Evolutionary conservation across 495 filamentous ascomycete species (phyloP).

Genomic region (Hyaloscypha variabilis): DNA sequence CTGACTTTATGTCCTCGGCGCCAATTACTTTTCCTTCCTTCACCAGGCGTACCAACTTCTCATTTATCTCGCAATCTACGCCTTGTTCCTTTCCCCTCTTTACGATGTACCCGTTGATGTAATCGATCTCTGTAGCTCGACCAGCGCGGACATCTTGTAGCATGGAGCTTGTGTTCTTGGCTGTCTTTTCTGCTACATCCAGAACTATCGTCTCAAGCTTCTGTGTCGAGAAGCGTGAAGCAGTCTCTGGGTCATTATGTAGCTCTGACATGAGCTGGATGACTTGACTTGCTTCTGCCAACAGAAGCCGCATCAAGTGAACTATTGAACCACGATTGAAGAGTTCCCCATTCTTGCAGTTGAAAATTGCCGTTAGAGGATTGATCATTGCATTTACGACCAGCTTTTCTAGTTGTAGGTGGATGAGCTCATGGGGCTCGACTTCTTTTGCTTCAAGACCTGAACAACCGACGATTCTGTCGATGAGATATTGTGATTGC

Average conservation of each 20-base stretch:
- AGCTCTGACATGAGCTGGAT: slow-evolving; percentile 38
- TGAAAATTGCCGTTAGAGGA: slow-evolving; percentile 73
- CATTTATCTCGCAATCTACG: slow-evolving; percentile 66
- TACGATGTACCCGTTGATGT: slow-evolving; percentile 84
- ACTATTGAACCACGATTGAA: slow-evolving; percentile 60
- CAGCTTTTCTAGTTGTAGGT: slow-evolving; percentile 73
- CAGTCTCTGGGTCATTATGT: slow-evolving; percentile 20
- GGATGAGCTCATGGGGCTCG: slow-evolving; percentile 48
- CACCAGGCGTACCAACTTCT: slow-evolving; percentile 42
- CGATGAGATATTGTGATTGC: slow-evolving; percentile 15
- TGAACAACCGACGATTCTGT: slow-evolving; percentile 33
- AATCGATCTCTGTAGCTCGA: slow-evolving; percentile 74
- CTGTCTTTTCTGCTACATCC: slow-evolving; percentile 61
- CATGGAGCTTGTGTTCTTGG: slow-evolving; percentile 77
- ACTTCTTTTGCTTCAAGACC: slow-evolving; percentile 47
- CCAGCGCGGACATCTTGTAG: slow-evolving; percentile 69
- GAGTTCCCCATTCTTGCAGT: slow-evolving; percentile 73
- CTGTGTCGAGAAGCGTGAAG: slow-evolving; percentile 56
- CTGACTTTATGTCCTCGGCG: slow-evolving; percentile 5
- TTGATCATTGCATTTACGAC: slow-evolving; percentile 81
- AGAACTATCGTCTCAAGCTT: slow-evolving; percentile 58
- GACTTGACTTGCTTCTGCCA: slow-evolving; percentile 62
- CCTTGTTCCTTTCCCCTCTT: slow-evolving; percentile 64
- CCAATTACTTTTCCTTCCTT: slow-evolving; percentile 34
- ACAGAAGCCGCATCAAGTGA: slow-evolving; percentile 60